These are phyloP conservation scores for Kwoniella europaea DNA, from an alignment of 768 basidiomycete species.

Conservation along the genomic window DNA sequence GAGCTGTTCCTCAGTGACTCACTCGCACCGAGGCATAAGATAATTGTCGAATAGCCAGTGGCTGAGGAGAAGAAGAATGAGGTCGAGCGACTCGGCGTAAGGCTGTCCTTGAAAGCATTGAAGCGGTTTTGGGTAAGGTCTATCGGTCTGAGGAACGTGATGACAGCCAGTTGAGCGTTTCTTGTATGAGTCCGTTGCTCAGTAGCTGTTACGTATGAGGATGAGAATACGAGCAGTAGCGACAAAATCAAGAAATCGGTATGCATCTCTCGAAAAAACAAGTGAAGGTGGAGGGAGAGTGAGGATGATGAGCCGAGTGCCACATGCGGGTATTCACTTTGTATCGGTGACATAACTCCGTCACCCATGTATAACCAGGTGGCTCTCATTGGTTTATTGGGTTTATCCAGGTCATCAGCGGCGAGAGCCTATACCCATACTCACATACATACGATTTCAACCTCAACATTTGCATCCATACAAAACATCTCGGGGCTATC, in stretches of 20 bases:
- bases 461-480: not conserved
- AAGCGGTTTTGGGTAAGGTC: not conserved
- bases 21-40: conserved; percentile 22
- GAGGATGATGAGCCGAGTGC: not conserved
- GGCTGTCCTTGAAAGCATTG: conserved; percentile 16
- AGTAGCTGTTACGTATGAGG: not conserved
- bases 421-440: conserved; percentile 7
- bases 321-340: conserved; percentile 8
- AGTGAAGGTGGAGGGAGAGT: not conserved
- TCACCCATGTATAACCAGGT: conserved; percentile 3
- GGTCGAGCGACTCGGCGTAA: conserved; percentile 17
- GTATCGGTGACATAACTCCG: conserved; percentile 3
- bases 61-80: not conserved
- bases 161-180: not conserved
- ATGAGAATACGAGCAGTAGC: no score
- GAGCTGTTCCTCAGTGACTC: conserved; percentile 1
- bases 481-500: not conserved
- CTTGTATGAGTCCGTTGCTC: not conserved
- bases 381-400: conserved; percentile 13
- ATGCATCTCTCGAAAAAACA: conserved; percentile 5
- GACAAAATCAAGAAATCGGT: not conserved
- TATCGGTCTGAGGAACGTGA: not conserved
- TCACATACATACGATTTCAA: not conserved
- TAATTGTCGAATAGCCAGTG: conserved; percentile 12
- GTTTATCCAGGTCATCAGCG: not conserved